phyloP scores from a whole-genome alignment of 345 rosid genomes.

The Brassica incana region DNA sequence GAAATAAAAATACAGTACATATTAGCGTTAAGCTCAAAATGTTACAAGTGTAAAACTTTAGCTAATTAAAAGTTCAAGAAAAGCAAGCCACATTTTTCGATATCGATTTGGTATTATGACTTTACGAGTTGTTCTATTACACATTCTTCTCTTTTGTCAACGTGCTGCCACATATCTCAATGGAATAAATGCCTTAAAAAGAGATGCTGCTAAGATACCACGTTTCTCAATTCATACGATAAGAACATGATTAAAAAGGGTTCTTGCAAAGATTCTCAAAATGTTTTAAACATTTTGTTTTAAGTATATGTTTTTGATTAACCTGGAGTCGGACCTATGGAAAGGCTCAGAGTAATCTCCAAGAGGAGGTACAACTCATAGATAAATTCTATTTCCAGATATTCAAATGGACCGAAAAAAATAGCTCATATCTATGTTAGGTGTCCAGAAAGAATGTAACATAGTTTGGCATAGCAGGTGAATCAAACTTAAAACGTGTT shows the following conservation, averaged over 20 bases:
- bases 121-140: not conserved
- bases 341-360: no score
- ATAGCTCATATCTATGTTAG: no score
- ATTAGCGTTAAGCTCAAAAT: not conserved
- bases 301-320: no score
- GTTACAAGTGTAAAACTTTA: not conserved
- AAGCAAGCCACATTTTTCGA: slow-evolving; percentile 3
- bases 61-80: not conserved
- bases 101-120: slow-evolving; percentile 15
- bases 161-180: slow-evolving; percentile 15
- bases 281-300: no score
- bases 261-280: not conserved
- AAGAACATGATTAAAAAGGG: not conserved
- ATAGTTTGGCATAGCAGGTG: no score
- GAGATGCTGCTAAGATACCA: not conserved
- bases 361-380: no score
- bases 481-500: no score
- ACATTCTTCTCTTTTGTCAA: slow-evolving; percentile 17
- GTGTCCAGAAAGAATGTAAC: no score
- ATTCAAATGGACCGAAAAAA: no score
- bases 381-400: no score
- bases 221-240: not conserved
- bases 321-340: no score
- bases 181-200: not conserved
- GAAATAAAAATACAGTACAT: not conserved